Conservation (phyloP, 106 monocot genomes). For the Acorus calamus region DNA sequence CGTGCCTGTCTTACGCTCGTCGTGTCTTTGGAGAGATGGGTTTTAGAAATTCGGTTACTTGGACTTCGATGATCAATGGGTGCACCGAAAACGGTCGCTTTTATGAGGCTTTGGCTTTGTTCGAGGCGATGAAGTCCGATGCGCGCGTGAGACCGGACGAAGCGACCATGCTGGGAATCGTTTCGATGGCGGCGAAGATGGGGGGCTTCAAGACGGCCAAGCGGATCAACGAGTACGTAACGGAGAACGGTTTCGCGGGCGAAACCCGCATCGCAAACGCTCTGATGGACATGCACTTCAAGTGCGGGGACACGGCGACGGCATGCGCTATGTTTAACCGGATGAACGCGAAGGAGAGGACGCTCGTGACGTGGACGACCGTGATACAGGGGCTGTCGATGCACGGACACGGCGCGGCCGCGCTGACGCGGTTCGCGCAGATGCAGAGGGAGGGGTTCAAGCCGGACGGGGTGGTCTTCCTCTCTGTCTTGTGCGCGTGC, state of each 20-base stretch:
- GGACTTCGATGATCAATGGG: slow-evolving; percentile 26
- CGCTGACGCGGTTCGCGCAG: slow-evolving; percentile 25
- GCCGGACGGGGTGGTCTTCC: slow-evolving; percentile 19
- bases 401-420: slow-evolving; percentile 24
- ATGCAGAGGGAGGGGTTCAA: slow-evolving; percentile 30
- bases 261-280: slow-evolving; percentile 8
- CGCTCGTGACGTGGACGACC: slow-evolving; percentile 17
- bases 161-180: slow-evolving; percentile 12
- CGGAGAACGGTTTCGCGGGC: slow-evolving; percentile 1
- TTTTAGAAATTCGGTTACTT: slow-evolving; percentile 10
- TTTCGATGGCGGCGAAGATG: slow-evolving; percentile 14
- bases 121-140: slow-evolving; percentile 12
- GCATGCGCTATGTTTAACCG: slow-evolving; percentile 16
- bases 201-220: slow-evolving; percentile 4
- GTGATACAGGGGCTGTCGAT: slow-evolving; percentile 26
- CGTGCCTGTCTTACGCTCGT: background rate
- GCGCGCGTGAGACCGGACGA: slow-evolving; percentile 11
- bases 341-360: slow-evolving; percentile 5
- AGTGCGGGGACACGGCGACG: slow-evolving; percentile 17
- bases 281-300: slow-evolving; percentile 28
- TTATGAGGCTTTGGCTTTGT: slow-evolving; percentile 11
- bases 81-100: slow-evolving; percentile 3
- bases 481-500: slow-evolving; percentile 20
- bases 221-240: slow-evolving; percentile 15
- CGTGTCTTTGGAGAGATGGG: slow-evolving; percentile 5